Evolutionary conservation across 2,329 filamentous ascomycete species (phyloP).

Genomic region (Arthrobotrys entomopaga): DNA sequence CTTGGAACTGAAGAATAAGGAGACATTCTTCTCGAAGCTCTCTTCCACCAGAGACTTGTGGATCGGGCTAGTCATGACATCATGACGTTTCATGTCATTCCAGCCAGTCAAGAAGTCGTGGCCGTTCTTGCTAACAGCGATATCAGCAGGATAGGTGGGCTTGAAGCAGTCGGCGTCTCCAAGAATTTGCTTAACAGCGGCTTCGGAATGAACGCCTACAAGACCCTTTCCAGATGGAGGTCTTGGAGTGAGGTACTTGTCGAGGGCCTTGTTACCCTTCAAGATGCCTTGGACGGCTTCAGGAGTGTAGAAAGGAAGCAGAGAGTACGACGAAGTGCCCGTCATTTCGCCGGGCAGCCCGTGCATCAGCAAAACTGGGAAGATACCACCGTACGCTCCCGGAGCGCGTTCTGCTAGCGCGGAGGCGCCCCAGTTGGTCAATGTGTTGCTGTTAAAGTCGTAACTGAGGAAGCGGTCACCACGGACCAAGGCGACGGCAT

Average conservation of each 20-base stretch:
- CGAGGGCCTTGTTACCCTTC: constrained; percentile 46
- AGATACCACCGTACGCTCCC: constrained; percentile 46
- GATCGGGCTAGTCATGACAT: constrained; percentile 63
- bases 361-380: constrained; percentile 47
- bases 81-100: constrained; percentile 63
- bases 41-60: constrained; percentile 65
- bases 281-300: constrained; percentile 42
- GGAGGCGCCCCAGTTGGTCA: constrained; percentile 67
- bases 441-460: constrained; percentile 65
- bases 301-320: constrained; percentile 50
- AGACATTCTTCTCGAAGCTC: constrained; percentile 63
- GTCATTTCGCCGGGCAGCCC: constrained; percentile 33
- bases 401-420: constrained; percentile 33
- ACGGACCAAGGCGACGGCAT: constrained; percentile 71
- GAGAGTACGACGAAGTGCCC: constrained; percentile 41
- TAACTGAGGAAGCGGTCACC: constrained; percentile 69
- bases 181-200: constrained; percentile 66
- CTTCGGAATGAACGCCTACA: constrained; percentile 66
- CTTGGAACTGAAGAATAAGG: constrained; percentile 64
- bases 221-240: constrained; percentile 63
- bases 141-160: constrained; percentile 65
- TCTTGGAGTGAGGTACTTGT: constrained; percentile 59
- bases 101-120: constrained; percentile 66
- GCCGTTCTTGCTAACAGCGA: constrained; percentile 63
- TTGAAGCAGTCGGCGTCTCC: constrained; percentile 66